These are phyloP conservation scores for Williopsis jadinii DNA, from an alignment of 1,139 yeast species.

Conservation along the genomic window DNA sequence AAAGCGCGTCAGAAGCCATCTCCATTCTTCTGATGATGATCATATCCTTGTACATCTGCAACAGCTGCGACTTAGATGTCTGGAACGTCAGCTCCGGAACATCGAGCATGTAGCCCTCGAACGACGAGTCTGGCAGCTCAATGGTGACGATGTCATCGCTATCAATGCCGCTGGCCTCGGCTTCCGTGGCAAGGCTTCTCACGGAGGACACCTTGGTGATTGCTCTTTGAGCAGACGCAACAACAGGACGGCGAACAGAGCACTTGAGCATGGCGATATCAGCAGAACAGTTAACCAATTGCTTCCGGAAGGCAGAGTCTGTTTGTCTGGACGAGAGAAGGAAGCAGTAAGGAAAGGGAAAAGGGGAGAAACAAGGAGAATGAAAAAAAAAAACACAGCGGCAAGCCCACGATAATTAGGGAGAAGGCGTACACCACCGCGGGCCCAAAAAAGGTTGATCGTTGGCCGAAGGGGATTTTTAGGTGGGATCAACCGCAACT, in stretches of 20 bases:
- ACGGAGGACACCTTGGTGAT: constrained; percentile 1
- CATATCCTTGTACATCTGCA: constrained; percentile 97
- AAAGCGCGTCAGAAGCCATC: constrained; percentile 96
- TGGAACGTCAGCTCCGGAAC: constrained; percentile 66
- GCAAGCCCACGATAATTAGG: too few relatives aligned
- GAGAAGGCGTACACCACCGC: too few relatives aligned
- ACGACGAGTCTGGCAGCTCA: constrained; percentile 66
- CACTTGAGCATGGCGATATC: constrained; percentile 9
- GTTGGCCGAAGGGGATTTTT: too few relatives aligned
- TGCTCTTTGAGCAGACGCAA: constrained; percentile 7
- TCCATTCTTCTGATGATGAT: constrained; percentile 92
- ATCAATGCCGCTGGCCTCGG: constrained; percentile 10
- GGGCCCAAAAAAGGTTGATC: too few relatives aligned
- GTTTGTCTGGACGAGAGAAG: too few relatives aligned
- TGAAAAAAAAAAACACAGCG: too few relatives aligned
- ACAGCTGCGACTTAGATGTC: constrained; percentile 70
- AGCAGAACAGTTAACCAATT: too few relatives aligned
- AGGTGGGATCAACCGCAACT: too few relatives aligned
- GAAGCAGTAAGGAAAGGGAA: too few relatives aligned
- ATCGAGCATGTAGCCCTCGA: constrained; percentile 81
- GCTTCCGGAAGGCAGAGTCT: too few relatives aligned
- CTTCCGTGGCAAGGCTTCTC: constrained; percentile 21
- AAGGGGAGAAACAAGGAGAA: too few relatives aligned
- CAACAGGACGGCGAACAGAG: constrained; percentile 9
- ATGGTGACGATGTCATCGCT: constrained; percentile 19